phyloP scores from a whole-genome alignment of 805 yeast species.

The Torulaspora quercuum region DNA sequence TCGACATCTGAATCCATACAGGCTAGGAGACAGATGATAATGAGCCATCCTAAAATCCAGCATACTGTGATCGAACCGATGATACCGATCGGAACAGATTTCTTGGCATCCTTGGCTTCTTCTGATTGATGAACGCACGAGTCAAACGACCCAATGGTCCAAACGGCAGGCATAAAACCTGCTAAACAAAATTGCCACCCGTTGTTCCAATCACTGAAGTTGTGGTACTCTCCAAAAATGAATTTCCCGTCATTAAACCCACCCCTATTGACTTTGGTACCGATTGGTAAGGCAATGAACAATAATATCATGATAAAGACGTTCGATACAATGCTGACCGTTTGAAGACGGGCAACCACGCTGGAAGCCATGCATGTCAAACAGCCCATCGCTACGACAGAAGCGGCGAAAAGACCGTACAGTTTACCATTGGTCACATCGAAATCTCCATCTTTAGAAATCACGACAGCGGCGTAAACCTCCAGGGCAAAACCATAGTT shows the following conservation, averaged over 20 bases:
- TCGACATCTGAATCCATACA: slow-evolving; percentile 48
- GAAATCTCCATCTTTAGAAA: slow-evolving; percentile 53
- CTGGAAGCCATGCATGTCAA: slow-evolving; percentile 56
- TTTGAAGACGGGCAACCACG: slow-evolving; percentile 55
- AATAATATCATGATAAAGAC: slow-evolving; percentile 50
- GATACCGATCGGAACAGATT: slow-evolving; percentile 64
- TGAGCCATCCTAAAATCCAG: slow-evolving; percentile 55
- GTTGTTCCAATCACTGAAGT: slow-evolving; percentile 51
- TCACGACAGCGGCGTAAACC: slow-evolving; percentile 54
- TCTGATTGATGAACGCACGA: slow-evolving; percentile 71
- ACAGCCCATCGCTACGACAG: slow-evolving; percentile 49
- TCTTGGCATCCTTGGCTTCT: slow-evolving; percentile 57
- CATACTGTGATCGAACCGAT: slow-evolving; percentile 56
- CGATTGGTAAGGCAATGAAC: slow-evolving; percentile 63
- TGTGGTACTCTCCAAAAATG: slow-evolving; percentile 53
- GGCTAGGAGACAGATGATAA: slow-evolving; percentile 52
- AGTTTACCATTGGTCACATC: slow-evolving; percentile 49
- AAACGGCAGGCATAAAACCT: slow-evolving; percentile 62
- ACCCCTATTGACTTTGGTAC: slow-evolving; percentile 40
- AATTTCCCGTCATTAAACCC: slow-evolving; percentile 48
- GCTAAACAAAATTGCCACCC: slow-evolving; percentile 55
- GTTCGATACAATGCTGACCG: slow-evolving; percentile 55
- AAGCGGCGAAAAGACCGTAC: slow-evolving; percentile 66
- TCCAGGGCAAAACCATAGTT: slow-evolving; percentile 66
- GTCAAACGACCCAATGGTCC: slow-evolving; percentile 76